Evolutionary conservation across 768 basidiomycete species (phyloP), one percentile per base, ranked within the genome.

Genomic region (Hygrocybe punicea): DNA sequence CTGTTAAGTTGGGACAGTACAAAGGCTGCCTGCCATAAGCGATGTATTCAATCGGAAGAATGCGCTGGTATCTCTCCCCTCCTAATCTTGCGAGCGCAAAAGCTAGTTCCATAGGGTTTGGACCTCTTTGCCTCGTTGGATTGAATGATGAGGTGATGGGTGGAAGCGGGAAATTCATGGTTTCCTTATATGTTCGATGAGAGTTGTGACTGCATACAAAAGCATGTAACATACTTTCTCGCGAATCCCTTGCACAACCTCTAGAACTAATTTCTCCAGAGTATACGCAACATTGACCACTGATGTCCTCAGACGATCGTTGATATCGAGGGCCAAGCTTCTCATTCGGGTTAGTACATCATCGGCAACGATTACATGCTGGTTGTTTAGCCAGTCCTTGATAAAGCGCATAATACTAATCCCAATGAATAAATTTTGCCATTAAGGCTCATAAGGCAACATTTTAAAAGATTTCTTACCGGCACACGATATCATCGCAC

Each of bases 1-100:
- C 48, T 24, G 8, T 19, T 50, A 50, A 21, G 17, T 50, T 50
- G 48, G 48, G 48, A 29, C 33, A 10, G 33, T 23, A 16, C 48
- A 8, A 8, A 8, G 48, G 48, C 25, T 7, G 13, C 9, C 8
- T 23, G 7, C 17, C 48, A 50, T 50, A 24, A 8, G 13, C 48
- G 24, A 50, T 50, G 24, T 50, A 50, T 29, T 50, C 48, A 29
- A 11, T 50, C 14, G 48, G 48, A 23, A 50, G 48, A 23, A 50
- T 25, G 33, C 17, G 13, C 48, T 50, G 48, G 48, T 50, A 50
- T 50, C 33, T 6, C 17, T 50, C 48, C 8, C 19, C 48, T 50
- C 25, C 48, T 24, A 50, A 23, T 35, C 16, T 21, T 24, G 48
- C 48, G 23, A 50, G 48, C 10, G 48, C 48, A 29, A 7, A 25